A percentile compares a stretch with the other conserved stretches of the same genome.
Evolutionary conservation across 2,329 filamentous ascomycete species (phyloP).

Genomic region (Pseudopyrenochaeta lycopersici): DNA sequence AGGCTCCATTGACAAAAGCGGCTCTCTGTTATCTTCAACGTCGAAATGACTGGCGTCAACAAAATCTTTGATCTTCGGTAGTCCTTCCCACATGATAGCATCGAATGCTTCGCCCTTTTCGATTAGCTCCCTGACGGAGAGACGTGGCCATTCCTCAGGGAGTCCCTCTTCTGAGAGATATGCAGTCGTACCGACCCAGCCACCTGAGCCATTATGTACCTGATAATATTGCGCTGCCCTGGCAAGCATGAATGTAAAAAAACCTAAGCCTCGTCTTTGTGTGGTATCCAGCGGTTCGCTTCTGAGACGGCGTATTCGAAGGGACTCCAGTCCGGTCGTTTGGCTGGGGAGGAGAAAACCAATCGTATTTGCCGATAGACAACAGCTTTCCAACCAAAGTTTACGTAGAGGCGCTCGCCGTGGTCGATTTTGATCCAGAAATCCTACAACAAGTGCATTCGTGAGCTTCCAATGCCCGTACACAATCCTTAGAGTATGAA

Average conservation of each 20-base stretch:
- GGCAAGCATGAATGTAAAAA: conserved; percentile 34
- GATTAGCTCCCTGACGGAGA: conserved; percentile 19
- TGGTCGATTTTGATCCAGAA: conserved; percentile 46
- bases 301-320: conserved; percentile 54
- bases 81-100: conserved; percentile 32
- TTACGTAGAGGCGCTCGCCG: conserved; percentile 45
- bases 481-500: conserved; percentile 56
- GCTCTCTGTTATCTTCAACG: not conserved
- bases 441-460: conserved; percentile 50
- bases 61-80: conserved; percentile 35
- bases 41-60: conserved; percentile 20
- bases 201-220: conserved; percentile 44
- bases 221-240: conserved; percentile 37
- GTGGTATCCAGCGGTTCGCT: conserved; percentile 25
- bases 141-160: conserved; percentile 6
- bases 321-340: conserved; percentile 48
- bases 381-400: conserved; percentile 58
- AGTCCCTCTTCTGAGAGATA: conserved; percentile 22
- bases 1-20: conserved; percentile 15
- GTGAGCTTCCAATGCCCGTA: conserved; percentile 55
- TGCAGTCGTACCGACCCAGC: conserved; percentile 40
- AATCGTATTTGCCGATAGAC: conserved; percentile 32
- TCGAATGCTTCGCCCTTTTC: conserved; percentile 34
- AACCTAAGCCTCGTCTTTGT: conserved; percentile 24
- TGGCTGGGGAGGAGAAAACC: conserved; percentile 25